Conservation (phyloP, 2,329 filamentous ascomycete species). For the Aciculosporium take region DNA sequence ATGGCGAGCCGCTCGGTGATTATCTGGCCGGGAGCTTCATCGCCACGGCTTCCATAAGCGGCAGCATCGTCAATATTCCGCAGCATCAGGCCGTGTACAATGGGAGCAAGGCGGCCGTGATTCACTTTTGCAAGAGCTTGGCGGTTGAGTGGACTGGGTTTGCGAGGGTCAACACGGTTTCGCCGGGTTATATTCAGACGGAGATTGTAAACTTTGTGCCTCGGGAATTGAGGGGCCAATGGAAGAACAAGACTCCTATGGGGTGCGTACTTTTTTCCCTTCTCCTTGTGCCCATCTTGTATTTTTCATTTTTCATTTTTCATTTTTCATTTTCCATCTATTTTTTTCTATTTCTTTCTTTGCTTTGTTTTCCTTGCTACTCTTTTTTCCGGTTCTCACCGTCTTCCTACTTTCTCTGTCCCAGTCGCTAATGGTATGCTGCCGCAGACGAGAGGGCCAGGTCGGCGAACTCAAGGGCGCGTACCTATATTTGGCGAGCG, state of each 20-base stretch:
- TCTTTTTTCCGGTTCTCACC: neutral
- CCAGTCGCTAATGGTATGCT: neutral
- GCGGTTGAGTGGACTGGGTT: conserved; percentile 67
- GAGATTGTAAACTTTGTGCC: conserved; percentile 55
- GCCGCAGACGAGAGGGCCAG: conserved; percentile 48
- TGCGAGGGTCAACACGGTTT: conserved; percentile 57
- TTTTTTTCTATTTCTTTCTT: neutral
- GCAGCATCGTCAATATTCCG: conserved; percentile 63
- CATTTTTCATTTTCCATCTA: neutral
- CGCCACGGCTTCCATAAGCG: conserved; percentile 65
- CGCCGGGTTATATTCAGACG: conserved; percentile 62
- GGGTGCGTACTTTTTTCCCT: no score
- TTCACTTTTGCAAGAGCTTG: conserved; percentile 49
- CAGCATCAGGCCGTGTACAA: conserved; percentile 65
- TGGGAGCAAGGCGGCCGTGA: conserved; percentile 52
- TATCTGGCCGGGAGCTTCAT: conserved; percentile 58
- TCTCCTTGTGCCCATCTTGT: no score
- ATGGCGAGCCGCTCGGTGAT: conserved; percentile 46
- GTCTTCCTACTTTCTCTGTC: neutral
- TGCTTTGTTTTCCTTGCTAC: neutral
- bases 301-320: conserved; percentile 7
- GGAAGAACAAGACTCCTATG: conserved; percentile 70
- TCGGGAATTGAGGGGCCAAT: conserved; percentile 53
- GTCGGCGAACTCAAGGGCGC: conserved; percentile 67
- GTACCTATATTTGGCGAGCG: conserved; percentile 67